Evolutionary conservation across 768 basidiomycete genomes (phyloP).

Genomic region (Collybia nuda): DNA sequence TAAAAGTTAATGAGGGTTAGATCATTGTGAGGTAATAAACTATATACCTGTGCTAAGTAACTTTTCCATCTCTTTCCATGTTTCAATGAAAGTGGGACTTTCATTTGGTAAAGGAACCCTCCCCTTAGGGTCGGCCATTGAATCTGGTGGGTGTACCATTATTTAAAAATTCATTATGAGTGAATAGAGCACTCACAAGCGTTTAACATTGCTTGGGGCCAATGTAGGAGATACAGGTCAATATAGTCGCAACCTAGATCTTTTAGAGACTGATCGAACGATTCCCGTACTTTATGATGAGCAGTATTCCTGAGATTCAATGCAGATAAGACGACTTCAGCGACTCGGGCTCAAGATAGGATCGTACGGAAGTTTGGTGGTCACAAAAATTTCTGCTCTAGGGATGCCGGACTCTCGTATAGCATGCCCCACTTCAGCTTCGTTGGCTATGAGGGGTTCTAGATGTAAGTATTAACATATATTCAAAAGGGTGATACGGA

Average conservation of each 20-base stretch:
- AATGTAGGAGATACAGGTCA: constrained; percentile 32
- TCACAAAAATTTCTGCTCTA: constrained; percentile 44
- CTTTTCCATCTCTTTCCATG: constrained; percentile 31
- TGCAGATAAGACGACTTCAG: no score
- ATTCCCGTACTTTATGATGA: constrained; percentile 32
- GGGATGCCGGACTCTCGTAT: constrained; percentile 46
- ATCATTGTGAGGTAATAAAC: no score
- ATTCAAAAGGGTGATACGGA: constrained; percentile 1
- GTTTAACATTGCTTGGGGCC: constrained; percentile 4
- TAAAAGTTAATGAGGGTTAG: background rate
- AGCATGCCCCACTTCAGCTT: constrained; percentile 43
- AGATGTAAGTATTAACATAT: background rate
- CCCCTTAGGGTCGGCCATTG: constrained; percentile 6
- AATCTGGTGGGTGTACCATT: no score
- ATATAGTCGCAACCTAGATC: constrained; percentile 39
- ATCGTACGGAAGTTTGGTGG: constrained; percentile 51
- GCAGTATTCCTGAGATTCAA: constrained; percentile 15
- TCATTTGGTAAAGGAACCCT: constrained; percentile 16
- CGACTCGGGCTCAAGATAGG: no score
- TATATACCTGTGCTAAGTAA: constrained; percentile 32
- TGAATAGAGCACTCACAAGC: no score
- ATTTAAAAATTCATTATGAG: no score
- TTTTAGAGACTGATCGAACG: constrained; percentile 35
- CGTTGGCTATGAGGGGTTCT: constrained; percentile 32
- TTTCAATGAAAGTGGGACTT: constrained; percentile 24